Evolutionary conservation across 805 yeast species (phyloP), one percentile per base, ranked within the genome.

Genomic region (Tetrapisispora taiwanensis): DNA sequence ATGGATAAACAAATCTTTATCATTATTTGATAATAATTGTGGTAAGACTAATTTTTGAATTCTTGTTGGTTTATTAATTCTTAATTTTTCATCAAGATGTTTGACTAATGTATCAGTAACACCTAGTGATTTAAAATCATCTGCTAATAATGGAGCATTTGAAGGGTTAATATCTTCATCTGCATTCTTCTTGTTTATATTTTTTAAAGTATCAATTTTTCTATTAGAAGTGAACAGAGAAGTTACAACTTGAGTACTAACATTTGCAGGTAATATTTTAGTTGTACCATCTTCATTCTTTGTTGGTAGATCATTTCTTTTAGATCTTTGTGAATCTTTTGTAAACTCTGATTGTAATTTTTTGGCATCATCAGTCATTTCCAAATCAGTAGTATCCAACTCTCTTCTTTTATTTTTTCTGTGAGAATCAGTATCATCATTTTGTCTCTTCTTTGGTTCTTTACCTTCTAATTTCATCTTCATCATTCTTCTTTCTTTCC

Each of bases 21-120:
- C 49, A 36, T 71, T 52, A 8, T 59, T 53, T 1, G 68, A 59
- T 7, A 75, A 52, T 26, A 79, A 60, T 42, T 70, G 69, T 18
- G 97, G 95, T 9, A 88, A 69, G 0, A 84, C 92, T 6, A 82
- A 66, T 50, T 86, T 74, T 65, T 92, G 99, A 52, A 92, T 86
- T 52, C 77, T 78, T 0, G 98, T 94, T 1, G 99, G 98, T 20
- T 75, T 68, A 34, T 66, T 55, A 54, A 79, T 75, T 41, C 59
- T 62, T 67, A 86, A 67, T 44, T 73, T 73, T 7, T 74, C 76
- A 2, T 70, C 67, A 45, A 90, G 62, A 54, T 81, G 83, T 8
- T 60, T 61, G 0, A 73, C 56, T 33, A 90, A 60, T 27, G 66
- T 61, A 1, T 70, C 74, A 48, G 75, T 74, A 14, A 89, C 62